phyloP scores from a whole-genome alignment of 352 stramenopile species.

The Hyaloperonospora arabidopsidis region DNA sequence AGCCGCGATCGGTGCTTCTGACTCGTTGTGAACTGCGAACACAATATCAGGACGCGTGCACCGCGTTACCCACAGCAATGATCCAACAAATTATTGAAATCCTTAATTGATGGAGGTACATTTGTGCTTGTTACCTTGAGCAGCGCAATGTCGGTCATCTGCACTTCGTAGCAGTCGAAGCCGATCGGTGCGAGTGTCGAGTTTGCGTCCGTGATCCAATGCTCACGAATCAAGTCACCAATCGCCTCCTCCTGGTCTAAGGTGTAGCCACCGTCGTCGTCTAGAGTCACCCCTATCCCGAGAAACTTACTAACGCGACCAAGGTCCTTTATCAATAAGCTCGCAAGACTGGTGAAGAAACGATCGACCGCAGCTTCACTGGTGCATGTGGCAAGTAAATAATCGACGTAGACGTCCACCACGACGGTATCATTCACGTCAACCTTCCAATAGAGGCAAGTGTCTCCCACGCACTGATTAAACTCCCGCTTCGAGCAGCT shows the following conservation, averaged over 20 bases:
- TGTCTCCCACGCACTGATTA: too few species aligned
- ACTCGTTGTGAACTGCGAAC: conserved; percentile 15
- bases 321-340: not conserved
- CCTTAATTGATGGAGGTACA: too few species aligned
- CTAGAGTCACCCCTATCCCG: not conserved
- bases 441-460: too few species aligned
- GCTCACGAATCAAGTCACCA: not conserved
- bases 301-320: not conserved
- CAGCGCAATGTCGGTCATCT: not conserved
- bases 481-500: not conserved
- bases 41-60: conserved; percentile 24
- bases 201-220: not conserved
- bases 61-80: not conserved
- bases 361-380: not conserved
- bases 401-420: not conserved
- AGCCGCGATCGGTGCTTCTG: conserved; percentile 3
- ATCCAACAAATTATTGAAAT: not conserved
- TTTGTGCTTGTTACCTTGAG: not conserved
- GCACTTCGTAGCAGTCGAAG: not conserved
- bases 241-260: not conserved
- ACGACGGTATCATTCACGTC: not conserved
- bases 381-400: not conserved
- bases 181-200: not conserved
- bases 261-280: not conserved
- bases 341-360: not conserved